Base-by-base conservation (phyloP, 2,329 filamentous ascomycete species). In the Arthrobotrys sphaeroides region DNA sequence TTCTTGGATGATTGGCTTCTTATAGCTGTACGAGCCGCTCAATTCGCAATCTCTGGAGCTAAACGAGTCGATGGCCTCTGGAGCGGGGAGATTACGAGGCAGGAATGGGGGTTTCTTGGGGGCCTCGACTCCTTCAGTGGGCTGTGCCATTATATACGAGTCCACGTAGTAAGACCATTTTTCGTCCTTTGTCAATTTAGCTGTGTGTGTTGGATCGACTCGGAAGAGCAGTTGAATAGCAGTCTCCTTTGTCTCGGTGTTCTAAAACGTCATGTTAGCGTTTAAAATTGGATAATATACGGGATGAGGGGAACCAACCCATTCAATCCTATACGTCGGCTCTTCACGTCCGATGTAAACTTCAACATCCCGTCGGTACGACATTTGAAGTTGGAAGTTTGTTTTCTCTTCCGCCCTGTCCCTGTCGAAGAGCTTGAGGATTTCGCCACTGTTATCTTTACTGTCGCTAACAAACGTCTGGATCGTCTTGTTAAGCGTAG, bases 101-200 rank as follows among this genome's bases (percentile, higher is more conserved):
- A 94, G 85, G 70, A 93, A 88, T 3, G 89, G 87, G 83, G 89
- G 90, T 77, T 87, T 88, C 87, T 88, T 4, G 86, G 86, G 57
- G 89, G 85, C 5, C 7, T 87, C 84, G 1, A 95, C 87, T 12
- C 91, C 91, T 82, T 95, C 92, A 0, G 95, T 99, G 1, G 92
- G 91, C 80, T 97, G 93, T 22, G 94, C 88, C 77, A 93, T 92
- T 78, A 93, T 91, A 82, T 91, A 98, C 0, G 94, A 93, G 16
- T 94, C 94, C 69, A 97, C 92, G 82, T 99, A 99, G 84, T 96
- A 96, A 79, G 94, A 92, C 95, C 95, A 99, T 77, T 93, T 90
- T 68, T 90, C 90, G 59, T 90, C 88, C 80, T 95, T 91, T 85
- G 97, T 90, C 78, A 97, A 93, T 78, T 96, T 92, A 80, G 90